A percentile compares a stretch with the other conserved stretches of the same genome.
Evolutionary conservation across 257 asterid species (phyloP).

Genomic region (Capsicum chinense): DNA sequence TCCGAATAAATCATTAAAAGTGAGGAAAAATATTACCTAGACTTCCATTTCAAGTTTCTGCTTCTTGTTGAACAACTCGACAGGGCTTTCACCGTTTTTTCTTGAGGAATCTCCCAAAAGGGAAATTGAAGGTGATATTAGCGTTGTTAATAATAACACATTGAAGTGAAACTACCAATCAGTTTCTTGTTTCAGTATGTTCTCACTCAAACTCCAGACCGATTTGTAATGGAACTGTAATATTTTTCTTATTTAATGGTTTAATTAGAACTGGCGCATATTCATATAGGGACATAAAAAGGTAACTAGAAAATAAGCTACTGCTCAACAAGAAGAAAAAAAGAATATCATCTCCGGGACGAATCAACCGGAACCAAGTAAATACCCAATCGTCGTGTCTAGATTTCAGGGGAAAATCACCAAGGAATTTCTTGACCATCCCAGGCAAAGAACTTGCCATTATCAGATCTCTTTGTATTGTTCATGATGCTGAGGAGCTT

Average conservation of each 20-base stretch:
- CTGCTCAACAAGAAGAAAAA: background rate
- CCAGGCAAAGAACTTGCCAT: slow-evolving; percentile 94
- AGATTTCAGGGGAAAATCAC: slow-evolving; percentile 42
- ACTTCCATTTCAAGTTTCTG: too few relatives aligned
- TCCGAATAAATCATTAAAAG: too few relatives aligned
- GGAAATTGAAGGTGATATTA: too few relatives aligned
- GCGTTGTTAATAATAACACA: background rate
- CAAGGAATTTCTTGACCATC: slow-evolving; percentile 92
- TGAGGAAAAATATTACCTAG: too few relatives aligned
- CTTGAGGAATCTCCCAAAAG: too few relatives aligned
- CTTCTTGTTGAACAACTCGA: too few relatives aligned
- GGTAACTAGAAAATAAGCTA: background rate
- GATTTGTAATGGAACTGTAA: background rate
- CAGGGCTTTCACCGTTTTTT: too few relatives aligned
- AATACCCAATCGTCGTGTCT: background rate
- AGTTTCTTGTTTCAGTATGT: background rate
- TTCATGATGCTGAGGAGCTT: slow-evolving; percentile 69
- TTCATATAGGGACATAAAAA: background rate
- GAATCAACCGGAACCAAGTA: background rate
- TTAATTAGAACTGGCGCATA: background rate
- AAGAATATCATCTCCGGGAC: background rate
- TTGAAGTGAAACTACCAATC: background rate
- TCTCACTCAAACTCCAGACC: background rate
- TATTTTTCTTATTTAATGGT: background rate
- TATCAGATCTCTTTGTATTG: slow-evolving; percentile 63